These are phyloP conservation scores for Quercus mongolica DNA, from an alignment of 306 rosid species.

Conservation along the genomic window DNA sequence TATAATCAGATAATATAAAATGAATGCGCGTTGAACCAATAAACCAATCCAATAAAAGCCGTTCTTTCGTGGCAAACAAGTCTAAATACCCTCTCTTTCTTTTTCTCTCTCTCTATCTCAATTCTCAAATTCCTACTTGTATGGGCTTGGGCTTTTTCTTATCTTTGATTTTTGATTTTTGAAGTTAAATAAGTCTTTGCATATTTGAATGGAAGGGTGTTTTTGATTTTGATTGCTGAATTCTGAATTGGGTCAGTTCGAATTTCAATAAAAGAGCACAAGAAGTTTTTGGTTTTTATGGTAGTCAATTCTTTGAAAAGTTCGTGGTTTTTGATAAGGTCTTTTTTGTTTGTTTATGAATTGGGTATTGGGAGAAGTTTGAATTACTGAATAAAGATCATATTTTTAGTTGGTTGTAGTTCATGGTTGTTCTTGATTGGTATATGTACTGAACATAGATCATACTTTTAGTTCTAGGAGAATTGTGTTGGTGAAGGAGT, in stretches of 20 bases:
- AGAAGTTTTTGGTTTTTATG: slow-evolving; percentile 11
- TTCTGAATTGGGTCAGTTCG: slow-evolving; percentile 28
- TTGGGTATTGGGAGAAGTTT: slow-evolving; percentile 29
- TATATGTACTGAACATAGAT: slow-evolving; percentile 13
- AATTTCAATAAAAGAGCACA: slow-evolving; percentile 9
- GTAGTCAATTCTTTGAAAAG: background rate
- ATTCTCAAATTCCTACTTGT: slow-evolving; percentile 14
- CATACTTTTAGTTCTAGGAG: background rate
- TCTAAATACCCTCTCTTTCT: slow-evolving; percentile 16
- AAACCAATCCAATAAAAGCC: slow-evolving; percentile 14
- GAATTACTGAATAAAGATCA: slow-evolving; percentile 1
- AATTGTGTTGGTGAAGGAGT: slow-evolving; percentile 23
- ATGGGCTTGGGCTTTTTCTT: slow-evolving; percentile 7
- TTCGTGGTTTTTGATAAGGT: background rate
- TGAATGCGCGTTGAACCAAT: slow-evolving; percentile 75
- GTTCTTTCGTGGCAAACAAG: slow-evolving; percentile 29
- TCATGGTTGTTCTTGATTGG: slow-evolving; percentile 33
- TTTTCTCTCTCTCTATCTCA: slow-evolving; percentile 17
- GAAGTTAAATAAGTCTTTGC: background rate
- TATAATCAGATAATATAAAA: slow-evolving; percentile 9
- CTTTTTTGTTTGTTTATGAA: background rate
- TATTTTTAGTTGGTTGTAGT: slow-evolving; percentile 20
- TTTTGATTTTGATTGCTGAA: slow-evolving; percentile 28
- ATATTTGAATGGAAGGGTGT: slow-evolving; percentile 13
- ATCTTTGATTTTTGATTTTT: background rate